A percentile compares a stretch with the other conserved stretches of the same genome.
phyloP scores from a whole-genome alignment of 345 rosid species.

The Mercurialis annua region DNA sequence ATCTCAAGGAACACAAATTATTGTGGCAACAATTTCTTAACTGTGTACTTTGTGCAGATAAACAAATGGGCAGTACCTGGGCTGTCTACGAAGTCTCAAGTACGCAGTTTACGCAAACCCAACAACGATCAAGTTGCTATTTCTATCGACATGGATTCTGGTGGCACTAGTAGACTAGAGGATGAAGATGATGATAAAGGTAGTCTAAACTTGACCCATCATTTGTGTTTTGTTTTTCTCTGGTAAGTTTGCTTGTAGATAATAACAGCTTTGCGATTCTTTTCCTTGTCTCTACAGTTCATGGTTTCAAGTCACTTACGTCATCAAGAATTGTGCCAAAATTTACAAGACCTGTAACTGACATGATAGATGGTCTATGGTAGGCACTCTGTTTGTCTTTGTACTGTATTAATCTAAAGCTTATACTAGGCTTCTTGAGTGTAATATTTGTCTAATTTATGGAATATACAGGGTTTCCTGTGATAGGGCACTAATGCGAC shows the following conservation, averaged over 20 bases:
- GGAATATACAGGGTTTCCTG: conserved; percentile 73
- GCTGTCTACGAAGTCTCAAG: conserved; percentile 63
- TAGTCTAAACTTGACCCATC: conserved; percentile 19
- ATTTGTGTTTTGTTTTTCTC: not conserved
- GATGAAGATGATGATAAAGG: conserved; percentile 96
- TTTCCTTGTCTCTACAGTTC: conserved; percentile 40
- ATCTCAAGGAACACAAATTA: not conserved
- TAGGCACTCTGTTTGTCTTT: conserved; percentile 24
- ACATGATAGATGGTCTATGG: conserved; percentile 91
- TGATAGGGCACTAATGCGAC: conserved; percentile 89
- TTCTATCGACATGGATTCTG: conserved; percentile 61
- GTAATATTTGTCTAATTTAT: not conserved
- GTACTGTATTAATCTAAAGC: not conserved
- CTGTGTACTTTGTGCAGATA: conserved; percentile 40
- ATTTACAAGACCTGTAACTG: conserved; percentile 74
- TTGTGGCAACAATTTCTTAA: not conserved
- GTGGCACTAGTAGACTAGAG: conserved; percentile 50
- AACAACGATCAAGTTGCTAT: conserved; percentile 89
- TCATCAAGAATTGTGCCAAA: conserved; percentile 74
- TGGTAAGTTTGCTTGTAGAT: not conserved
- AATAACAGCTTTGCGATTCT: not conserved
- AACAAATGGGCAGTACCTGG: conserved; percentile 66
- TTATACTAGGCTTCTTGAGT: not conserved
- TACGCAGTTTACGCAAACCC: conserved; percentile 78
- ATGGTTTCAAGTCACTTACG: conserved; percentile 91